phyloP scores from a whole-genome alignment of 805 yeast genomes.

The Saccharomycopsis sp. region DNA sequence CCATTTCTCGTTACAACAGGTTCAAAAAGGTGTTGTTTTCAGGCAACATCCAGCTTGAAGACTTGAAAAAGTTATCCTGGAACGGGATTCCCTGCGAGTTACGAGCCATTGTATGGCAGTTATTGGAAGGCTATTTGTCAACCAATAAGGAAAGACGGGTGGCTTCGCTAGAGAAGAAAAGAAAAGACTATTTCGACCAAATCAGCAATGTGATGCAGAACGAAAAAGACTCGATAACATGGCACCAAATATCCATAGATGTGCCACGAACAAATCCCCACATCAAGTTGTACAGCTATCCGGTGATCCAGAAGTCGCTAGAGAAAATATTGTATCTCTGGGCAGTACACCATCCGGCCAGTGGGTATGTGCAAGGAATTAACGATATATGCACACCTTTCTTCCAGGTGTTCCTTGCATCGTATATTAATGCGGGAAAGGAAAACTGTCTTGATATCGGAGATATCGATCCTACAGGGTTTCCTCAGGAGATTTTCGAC shows the following conservation, averaged over 20 bases:
- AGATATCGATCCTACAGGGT: slow-evolving; percentile 50
- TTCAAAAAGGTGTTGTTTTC: slow-evolving; percentile 57
- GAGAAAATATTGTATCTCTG: slow-evolving; percentile 81
- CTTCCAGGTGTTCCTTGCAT: slow-evolving; percentile 73
- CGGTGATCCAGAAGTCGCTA: slow-evolving; percentile 68
- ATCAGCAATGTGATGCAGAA: slow-evolving; percentile 44
- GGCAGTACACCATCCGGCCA: slow-evolving; percentile 96
- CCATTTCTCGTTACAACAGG: slow-evolving; percentile 54
- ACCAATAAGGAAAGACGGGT: slow-evolving; percentile 72
- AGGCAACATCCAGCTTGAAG: slow-evolving; percentile 50
- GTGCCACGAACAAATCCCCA: slow-evolving; percentile 91
- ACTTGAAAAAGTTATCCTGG: slow-evolving; percentile 80
- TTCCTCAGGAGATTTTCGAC: slow-evolving; percentile 55
- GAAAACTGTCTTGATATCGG: slow-evolving; percentile 36
- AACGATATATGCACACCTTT: slow-evolving; percentile 93
- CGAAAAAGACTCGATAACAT: slow-evolving; percentile 67
- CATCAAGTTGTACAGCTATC: slow-evolving; percentile 61
- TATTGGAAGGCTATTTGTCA: slow-evolving; percentile 84
- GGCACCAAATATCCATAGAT: slow-evolving; percentile 95
- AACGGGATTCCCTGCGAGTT: slow-evolving; percentile 83
- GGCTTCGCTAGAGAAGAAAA: slow-evolving; percentile 63
- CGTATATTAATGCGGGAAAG: slow-evolving; percentile 46
- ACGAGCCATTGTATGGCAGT: slow-evolving; percentile 84
- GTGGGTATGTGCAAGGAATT: slow-evolving; percentile 97
- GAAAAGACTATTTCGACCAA: slow-evolving; percentile 75